phyloP scores from a whole-genome alignment of 2,329 filamentous ascomycete genomes.

The Fusarium praegraminearum region DNA sequence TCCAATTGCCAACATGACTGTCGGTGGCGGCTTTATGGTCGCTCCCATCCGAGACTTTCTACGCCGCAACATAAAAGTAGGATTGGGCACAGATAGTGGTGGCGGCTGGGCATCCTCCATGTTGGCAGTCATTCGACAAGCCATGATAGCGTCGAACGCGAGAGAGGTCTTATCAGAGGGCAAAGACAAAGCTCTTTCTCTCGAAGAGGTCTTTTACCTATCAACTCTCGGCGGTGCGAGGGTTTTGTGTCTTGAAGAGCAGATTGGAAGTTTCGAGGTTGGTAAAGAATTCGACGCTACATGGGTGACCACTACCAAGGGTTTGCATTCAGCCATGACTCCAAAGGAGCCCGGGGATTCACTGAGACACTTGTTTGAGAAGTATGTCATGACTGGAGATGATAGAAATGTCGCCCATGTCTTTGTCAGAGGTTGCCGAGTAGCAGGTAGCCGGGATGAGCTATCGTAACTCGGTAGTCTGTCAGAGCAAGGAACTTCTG shows the following conservation, averaged over 20 bases:
- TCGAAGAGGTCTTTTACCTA: slow-evolving; percentile 19
- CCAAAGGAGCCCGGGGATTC: slow-evolving; percentile 9
- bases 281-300: slow-evolving; percentile 23
- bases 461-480: not conserved
- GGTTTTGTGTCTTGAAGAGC: slow-evolving; percentile 4
- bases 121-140: slow-evolving; percentile 19
- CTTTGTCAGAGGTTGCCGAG: slow-evolving; percentile 2
- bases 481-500: not conserved
- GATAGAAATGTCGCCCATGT: slow-evolving; percentile 23
- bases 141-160: slow-evolving; percentile 23
- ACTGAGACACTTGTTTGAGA: slow-evolving; percentile 9
- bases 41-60: slow-evolving; percentile 22
- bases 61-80: slow-evolving; percentile 6
- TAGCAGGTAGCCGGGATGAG: not conserved
- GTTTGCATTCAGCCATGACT: slow-evolving; percentile 12
- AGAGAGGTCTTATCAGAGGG: not conserved
- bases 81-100: slow-evolving; percentile 17
- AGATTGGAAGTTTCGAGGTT: slow-evolving; percentile 10
- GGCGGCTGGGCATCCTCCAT: slow-evolving; percentile 28
- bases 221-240: slow-evolving; percentile 7
- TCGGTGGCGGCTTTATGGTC: slow-evolving; percentile 22
- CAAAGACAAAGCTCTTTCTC: slow-evolving; percentile 14
- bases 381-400: slow-evolving; percentile 27
- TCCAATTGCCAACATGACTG: slow-evolving; percentile 22
- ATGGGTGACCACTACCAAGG: slow-evolving; percentile 9